Evolutionary conservation across 73 alveolate genomes (phyloP).

Genomic region (Paramecium sexaurelia): DNA sequence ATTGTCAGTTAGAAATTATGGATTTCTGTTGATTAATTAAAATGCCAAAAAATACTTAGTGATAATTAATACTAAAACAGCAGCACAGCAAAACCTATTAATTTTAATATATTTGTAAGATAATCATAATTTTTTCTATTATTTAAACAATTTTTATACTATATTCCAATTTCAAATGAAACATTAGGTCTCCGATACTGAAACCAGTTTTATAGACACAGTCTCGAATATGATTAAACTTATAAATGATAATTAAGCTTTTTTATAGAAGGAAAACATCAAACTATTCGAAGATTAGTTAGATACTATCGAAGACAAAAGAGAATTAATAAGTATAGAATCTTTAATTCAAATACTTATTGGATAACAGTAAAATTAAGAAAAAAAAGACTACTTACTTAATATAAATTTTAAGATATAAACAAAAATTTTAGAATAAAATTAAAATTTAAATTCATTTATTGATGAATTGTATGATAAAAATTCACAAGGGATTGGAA

Average conservation of each 20-base stretch:
- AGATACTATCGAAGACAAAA: not conserved
- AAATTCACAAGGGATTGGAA: not conserved
- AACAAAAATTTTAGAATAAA: not conserved
- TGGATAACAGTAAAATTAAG: not conserved
- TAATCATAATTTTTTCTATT: no score
- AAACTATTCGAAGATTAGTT: not conserved
- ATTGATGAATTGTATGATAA: not conserved
- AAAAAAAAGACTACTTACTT: not conserved
- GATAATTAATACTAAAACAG: not conserved
- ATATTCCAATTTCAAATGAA: not conserved
- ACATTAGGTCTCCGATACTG: not conserved
- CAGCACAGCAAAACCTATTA: not conserved
- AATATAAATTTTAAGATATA: not conserved
- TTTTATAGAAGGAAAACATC: not conserved
- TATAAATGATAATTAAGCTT: not conserved
- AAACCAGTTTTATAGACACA: not conserved
- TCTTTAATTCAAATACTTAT: not conserved
- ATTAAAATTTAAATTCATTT: not conserved
- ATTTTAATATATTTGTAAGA: not conserved
- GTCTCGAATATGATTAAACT: not conserved
- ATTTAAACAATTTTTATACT: not conserved
- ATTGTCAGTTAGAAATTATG: not conserved
- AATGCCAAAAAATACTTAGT: not conserved
- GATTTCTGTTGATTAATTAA: not conserved
- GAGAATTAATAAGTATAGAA: not conserved